A percentile compares a stretch with the other conserved stretches of the same genome.
phyloP scores from a whole-genome alignment of 116 monocot species.

The Posidonia oceanica region DNA sequence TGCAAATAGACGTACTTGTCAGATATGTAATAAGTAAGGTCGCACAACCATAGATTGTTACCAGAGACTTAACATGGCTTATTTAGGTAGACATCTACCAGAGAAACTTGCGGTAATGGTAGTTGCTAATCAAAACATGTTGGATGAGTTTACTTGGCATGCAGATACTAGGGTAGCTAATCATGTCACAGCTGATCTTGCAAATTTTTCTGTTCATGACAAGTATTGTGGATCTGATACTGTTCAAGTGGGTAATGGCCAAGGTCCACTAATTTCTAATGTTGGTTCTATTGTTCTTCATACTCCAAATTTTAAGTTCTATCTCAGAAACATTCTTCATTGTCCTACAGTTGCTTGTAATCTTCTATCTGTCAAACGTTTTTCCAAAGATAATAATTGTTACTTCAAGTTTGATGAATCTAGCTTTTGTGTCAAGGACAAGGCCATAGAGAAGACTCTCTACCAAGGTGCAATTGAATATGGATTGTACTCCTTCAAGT shows the following conservation, averaged over 20 bases:
- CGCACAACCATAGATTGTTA: background rate
- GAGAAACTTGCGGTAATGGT: background rate
- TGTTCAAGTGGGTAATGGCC: background rate
- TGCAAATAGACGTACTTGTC: background rate
- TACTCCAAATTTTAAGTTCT: background rate
- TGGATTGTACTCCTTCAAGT: background rate
- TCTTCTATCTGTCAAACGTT: background rate
- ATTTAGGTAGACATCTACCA: background rate
- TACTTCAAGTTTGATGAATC: background rate
- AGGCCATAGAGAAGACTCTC: background rate
- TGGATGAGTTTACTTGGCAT: background rate
- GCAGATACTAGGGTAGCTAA: background rate
- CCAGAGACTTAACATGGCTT: background rate
- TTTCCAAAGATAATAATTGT: background rate
- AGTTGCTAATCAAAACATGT: background rate
- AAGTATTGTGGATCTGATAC: background rate
- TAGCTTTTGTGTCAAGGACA: background rate
- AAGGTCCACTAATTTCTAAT: background rate
- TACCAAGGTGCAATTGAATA: background rate
- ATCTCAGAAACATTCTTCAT: background rate
- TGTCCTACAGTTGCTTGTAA: background rate
- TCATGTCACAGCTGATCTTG: background rate
- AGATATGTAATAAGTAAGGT: background rate
- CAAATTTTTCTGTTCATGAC: background rate
- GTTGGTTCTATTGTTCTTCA: background rate